Evolutionary conservation across 2,329 filamentous ascomycete species (phyloP).

Genomic region (Colletotrichum lini): DNA sequence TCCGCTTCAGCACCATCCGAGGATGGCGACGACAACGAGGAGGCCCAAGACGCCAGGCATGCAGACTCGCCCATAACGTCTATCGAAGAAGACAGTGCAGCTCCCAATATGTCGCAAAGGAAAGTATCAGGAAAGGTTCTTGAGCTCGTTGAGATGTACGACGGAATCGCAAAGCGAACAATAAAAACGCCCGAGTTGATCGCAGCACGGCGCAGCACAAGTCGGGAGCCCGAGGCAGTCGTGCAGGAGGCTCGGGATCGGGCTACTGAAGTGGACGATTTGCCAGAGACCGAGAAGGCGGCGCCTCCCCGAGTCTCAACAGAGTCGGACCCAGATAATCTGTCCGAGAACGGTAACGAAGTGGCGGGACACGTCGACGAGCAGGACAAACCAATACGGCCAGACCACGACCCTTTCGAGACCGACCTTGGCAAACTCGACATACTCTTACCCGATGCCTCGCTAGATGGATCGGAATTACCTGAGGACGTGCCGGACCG

Average conservation of each 20-base stretch:
- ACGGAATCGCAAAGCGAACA: slow-evolving; percentile 56
- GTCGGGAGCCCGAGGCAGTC: slow-evolving; percentile 8
- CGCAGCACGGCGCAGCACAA: slow-evolving; percentile 22
- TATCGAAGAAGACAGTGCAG: slow-evolving; percentile 59
- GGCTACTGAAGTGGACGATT: background rate
- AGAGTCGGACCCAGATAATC: too few species aligned
- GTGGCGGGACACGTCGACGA: slow-evolving; percentile 14
- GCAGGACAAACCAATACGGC: slow-evolving; percentile 14
- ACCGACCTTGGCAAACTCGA: slow-evolving; percentile 54
- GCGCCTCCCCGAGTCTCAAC: background rate
- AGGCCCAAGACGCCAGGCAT: slow-evolving; percentile 1
- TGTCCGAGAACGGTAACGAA: background rate
- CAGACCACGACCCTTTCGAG: slow-evolving; percentile 37
- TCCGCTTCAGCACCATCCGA: slow-evolving; percentile 46
- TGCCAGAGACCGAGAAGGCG: background rate
- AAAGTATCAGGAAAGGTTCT: slow-evolving; percentile 58
- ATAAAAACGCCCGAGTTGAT: slow-evolving; percentile 15
- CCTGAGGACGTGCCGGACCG: slow-evolving; percentile 59
- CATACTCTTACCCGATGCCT: slow-evolving; percentile 50
- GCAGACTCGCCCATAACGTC: slow-evolving; percentile 61
- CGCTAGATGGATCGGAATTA: slow-evolving; percentile 31
- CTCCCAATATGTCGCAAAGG: slow-evolving; percentile 6
- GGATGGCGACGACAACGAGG: slow-evolving; percentile 44
- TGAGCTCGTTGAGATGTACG: slow-evolving; percentile 65
- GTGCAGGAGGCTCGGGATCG: background rate